Percentiles rank a stretch among this genome's conserved stretches.
phyloP scores from a whole-genome alignment of 2,329 filamentous ascomycete genomes.

The Talaromyces pinophilus region DNA sequence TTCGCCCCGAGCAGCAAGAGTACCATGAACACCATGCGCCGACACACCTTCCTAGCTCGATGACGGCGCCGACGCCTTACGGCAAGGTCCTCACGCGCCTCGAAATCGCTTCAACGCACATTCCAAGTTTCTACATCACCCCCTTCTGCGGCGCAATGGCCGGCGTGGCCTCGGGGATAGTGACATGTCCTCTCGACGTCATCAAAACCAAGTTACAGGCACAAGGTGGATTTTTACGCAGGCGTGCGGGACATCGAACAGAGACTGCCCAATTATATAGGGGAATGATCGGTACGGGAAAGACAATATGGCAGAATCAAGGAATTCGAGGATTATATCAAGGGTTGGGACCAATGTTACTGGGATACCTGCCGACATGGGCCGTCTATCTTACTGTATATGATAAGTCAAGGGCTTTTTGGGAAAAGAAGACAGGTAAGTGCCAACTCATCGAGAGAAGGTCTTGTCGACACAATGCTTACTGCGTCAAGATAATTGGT shows the following conservation, averaged over 20 bases:
- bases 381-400: constrained; percentile 98
- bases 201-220: constrained; percentile 99
- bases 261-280: constrained; percentile 68
- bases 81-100: constrained; percentile 40
- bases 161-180: constrained; percentile 88
- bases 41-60: constrained; percentile 22
- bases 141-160: constrained; percentile 84
- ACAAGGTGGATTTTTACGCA: constrained; percentile 74
- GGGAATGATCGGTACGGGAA: constrained; percentile 82
- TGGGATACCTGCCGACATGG: constrained; percentile 97
- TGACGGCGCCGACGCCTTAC: constrained; percentile 25
- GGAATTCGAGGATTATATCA: constrained; percentile 89
- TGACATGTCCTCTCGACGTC: constrained; percentile 95
- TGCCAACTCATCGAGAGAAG: not conserved
- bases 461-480: not conserved
- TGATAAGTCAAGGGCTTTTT: constrained; percentile 77
- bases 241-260: constrained; percentile 37
- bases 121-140: constrained; percentile 66
- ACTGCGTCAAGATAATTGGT: constrained; percentile 63
- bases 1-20: constrained; percentile 33
- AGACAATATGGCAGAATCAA: constrained; percentile 82
- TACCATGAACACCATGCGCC: constrained; percentile 24
- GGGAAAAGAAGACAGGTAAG: constrained; percentile 67
- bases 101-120: constrained; percentile 46
- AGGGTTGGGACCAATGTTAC: constrained; percentile 87